A percentile compares a stretch with the other conserved stretches of the same genome.
Conservation (phyloP, 2,329 filamentous ascomycete genomes). For the Botrytis elliptica region DNA sequence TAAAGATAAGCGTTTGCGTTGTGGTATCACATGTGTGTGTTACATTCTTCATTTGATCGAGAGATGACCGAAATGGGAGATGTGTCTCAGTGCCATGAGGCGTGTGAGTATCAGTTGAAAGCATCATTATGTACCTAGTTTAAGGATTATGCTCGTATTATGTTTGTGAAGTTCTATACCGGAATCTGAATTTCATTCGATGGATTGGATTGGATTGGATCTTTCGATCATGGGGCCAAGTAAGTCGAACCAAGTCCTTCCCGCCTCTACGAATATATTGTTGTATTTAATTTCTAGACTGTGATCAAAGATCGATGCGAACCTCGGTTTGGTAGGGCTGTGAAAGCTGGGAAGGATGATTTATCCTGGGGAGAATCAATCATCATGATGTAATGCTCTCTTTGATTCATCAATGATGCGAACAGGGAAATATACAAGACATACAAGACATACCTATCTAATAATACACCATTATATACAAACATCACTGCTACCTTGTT, state of each 20-base stretch:
- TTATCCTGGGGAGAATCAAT: not conserved
- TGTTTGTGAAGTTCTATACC: too few species aligned
- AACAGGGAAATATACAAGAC: not conserved
- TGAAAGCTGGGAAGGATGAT: not conserved
- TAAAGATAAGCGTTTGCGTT: not conserved
- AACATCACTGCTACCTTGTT: not conserved
- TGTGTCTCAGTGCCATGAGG: not conserved
- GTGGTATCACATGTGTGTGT: not conserved
- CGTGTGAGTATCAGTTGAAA: constrained; percentile 9
- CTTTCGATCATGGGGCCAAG: not conserved
- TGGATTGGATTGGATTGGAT: not conserved
- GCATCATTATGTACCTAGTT: not conserved
- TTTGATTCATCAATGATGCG: not conserved
- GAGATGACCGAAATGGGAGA: not conserved
- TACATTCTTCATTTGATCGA: constrained; percentile 11
- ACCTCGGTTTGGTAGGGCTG: not conserved
- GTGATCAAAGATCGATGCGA: not conserved
- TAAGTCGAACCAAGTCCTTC: not conserved
- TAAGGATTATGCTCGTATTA: not conserved
- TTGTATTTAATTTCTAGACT: not conserved
- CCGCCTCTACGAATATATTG: not conserved
- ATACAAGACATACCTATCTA: not conserved
- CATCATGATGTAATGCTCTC: not conserved
- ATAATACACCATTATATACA: not conserved
- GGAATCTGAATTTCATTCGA: not conserved